Evolutionary conservation across 2,329 filamentous ascomycete species (phyloP).

Genomic region (Penicillium sp.): DNA sequence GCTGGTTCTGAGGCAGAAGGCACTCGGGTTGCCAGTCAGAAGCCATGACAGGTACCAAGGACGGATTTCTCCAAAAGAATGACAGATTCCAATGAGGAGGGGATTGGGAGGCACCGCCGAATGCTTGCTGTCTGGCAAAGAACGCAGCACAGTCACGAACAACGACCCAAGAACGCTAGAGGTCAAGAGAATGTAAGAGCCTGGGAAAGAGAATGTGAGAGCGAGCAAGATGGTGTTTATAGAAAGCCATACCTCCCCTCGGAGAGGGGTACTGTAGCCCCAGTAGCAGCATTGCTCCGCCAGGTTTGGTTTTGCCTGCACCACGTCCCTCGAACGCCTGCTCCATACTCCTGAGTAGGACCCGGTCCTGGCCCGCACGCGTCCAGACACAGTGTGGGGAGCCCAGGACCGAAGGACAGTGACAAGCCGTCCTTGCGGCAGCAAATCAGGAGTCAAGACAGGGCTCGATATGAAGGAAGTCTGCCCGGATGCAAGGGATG

Average conservation of each 20-base stretch:
- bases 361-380: constrained; percentile 34
- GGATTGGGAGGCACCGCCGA: constrained; percentile 34
- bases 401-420: constrained; percentile 31
- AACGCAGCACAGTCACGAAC: constrained; percentile 39
- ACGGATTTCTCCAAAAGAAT: constrained; percentile 42
- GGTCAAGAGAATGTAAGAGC: constrained; percentile 46
- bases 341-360: constrained; percentile 35
- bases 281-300: constrained; percentile 39
- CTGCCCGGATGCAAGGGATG: constrained; percentile 38
- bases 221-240: constrained; percentile 47
- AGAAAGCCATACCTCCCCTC: constrained; percentile 35
- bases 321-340: constrained; percentile 40
- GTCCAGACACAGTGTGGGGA: constrained; percentile 31
- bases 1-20: constrained; percentile 40
- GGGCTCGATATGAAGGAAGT: constrained; percentile 35
- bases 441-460: constrained; percentile 42
- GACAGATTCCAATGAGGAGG: constrained; percentile 41
- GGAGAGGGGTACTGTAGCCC: constrained; percentile 32
- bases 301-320: constrained; percentile 35
- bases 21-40: constrained; percentile 44
- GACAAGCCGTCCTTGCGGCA: constrained; percentile 36
- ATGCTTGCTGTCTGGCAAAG: constrained; percentile 43
- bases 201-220: constrained; percentile 48
- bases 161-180: constrained; percentile 41
- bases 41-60: constrained; percentile 40